Base-by-base conservation (phyloP, 2,329 filamentous ascomycete species). In the Hansfordia pulvinata region DNA sequence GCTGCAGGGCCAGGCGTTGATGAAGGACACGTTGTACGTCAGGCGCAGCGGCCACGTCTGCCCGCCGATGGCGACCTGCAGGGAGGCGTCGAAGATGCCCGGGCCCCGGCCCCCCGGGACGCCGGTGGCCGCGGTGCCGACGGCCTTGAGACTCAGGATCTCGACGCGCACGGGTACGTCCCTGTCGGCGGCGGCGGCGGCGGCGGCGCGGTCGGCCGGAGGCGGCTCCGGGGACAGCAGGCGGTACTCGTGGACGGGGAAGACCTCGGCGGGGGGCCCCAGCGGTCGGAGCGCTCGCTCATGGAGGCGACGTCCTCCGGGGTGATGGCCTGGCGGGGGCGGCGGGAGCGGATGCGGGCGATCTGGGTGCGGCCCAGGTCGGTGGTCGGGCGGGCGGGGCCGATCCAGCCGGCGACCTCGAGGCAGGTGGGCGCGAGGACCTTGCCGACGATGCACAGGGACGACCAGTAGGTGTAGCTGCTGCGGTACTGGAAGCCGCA, bases 401-500 rank as follows among this genome's bases (percentile, higher is more conserved):
- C 79, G 20, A 84, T 58, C 79, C 79, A 85, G 14, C 79, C 79
- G 22, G 69, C 77, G 12, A 80, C 62, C 29, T 76, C 66, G 35
- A 65, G 69, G 38, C 79, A 81, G 1, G 77, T 82, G 14, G 77
- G 73, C 20, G 72, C 76, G 6, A 85, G 58, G 3, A 85, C 78
- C 43, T 82, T 84, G 19, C 78, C 79, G 3, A 85, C 73, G 30
- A 84, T 78, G 38, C 67, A 78, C 12, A 65, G 60, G 9, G 72
- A 67, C 3, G 76, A 72, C 79, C 79, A 85, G 56, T 84, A 85
- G 2, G 79, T 84, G 43, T 77, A 76, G 30, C 72, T 75, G 39
- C 59, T 65, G 31, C 75, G 73, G 44, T 84, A 83, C 51, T 85
- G 79, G 42, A 85, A 83, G 10, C 79, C 79, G 35, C 73, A 74